Percentiles rank a stretch among this genome's conserved stretches.
Conservation (phyloP, 2,329 filamentous ascomycete genomes). For the Paramyrothecium roridum region DNA sequence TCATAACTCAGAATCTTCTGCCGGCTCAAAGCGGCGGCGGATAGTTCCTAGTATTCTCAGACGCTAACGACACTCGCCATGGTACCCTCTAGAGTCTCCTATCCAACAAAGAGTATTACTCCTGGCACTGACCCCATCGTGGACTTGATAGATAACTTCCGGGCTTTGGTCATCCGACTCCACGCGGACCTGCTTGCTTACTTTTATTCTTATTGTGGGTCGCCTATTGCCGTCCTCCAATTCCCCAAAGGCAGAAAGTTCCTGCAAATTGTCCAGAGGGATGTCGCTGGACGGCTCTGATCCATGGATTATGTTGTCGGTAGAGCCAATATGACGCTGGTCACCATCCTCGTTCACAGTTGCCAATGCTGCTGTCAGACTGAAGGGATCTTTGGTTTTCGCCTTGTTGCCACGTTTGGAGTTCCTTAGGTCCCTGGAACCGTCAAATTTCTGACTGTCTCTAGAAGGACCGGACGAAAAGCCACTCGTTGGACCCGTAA, state of each 20-base stretch:
- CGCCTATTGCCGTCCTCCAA: conserved; percentile 7
- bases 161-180: background rate
- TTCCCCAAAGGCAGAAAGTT: conserved; percentile 2
- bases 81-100: no score
- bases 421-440: conserved; percentile 5
- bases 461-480: conserved; percentile 9
- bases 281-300: no score
- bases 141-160: background rate
- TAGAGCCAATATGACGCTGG: background rate
- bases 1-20: no score
- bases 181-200: conserved; percentile 6
- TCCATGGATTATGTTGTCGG: background rate
- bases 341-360: conserved; percentile 6
- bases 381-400: conserved; percentile 9
- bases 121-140: background rate
- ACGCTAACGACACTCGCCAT: no score
- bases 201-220: conserved; percentile 5
- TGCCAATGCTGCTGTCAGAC: conserved; percentile 8
- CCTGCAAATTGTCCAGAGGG: no score
- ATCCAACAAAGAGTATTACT: background rate
- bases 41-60: no score
- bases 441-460: conserved; percentile 4
- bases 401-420: conserved; percentile 4
- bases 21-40: no score
- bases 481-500: background rate